phyloP scores from a whole-genome alignment of 305 asterid genomes.

The Fraxinus platypoda region DNA sequence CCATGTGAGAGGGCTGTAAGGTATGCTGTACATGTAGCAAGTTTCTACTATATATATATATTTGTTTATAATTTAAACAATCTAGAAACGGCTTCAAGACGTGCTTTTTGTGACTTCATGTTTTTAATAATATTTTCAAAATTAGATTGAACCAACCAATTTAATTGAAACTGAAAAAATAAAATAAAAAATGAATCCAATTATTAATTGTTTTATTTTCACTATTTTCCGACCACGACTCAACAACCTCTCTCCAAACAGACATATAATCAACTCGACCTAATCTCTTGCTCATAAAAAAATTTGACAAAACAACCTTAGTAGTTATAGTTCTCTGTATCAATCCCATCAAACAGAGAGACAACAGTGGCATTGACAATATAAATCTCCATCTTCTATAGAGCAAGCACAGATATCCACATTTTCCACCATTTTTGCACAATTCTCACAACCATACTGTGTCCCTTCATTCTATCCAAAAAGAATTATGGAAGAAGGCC shows the following conservation, averaged over 20 bases:
- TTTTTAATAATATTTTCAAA: no score
- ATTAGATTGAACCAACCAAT: background rate
- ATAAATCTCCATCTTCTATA: conserved; percentile 22
- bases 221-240: background rate
- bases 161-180: background rate
- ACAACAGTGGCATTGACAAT: conserved; percentile 31
- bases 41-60: no score
- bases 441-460: conserved; percentile 3
- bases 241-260: background rate
- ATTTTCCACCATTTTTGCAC: conserved; percentile 23
- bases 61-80: no score
- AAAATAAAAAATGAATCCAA: no score
- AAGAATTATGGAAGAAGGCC: conserved; percentile 39
- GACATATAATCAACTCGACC: background rate
- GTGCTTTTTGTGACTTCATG: background rate
- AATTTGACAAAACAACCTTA: no score
- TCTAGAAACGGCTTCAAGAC: background rate
- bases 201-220: no score
- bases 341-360: no score
- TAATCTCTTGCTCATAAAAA: no score
- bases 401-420: conserved; percentile 4
- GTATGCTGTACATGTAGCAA: no score
- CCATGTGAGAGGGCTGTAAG: no score
- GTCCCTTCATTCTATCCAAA: conserved; percentile 12
- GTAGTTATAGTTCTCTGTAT: no score